These are phyloP conservation scores for Dendrostoma leiphaemia DNA, from an alignment of 2,329 filamentous ascomycete species.

Conservation along the genomic window DNA sequence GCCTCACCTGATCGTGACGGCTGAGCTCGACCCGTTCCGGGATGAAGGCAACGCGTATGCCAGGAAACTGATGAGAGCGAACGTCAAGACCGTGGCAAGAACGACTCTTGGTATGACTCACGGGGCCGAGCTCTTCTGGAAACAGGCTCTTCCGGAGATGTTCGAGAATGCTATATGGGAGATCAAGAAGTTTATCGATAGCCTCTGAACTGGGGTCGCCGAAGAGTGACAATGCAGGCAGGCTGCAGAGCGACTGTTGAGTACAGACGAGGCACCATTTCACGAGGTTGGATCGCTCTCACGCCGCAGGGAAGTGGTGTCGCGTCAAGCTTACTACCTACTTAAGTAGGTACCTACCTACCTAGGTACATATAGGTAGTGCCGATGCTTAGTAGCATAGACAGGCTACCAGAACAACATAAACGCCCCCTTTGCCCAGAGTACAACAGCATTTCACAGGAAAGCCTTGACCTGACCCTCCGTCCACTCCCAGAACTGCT, in stretches of 20 bases:
- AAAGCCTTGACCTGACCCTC: slow-evolving; percentile 5
- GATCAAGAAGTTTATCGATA: background rate
- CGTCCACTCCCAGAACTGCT: slow-evolving; percentile 11
- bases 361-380: no score
- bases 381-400: no score
- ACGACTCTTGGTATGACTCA: background rate
- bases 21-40: slow-evolving; percentile 36
- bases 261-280: no score
- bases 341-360: no score
- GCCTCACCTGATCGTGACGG: slow-evolving; percentile 36
- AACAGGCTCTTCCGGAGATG: slow-evolving; percentile 37
- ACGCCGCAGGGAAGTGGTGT: no score
- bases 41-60: slow-evolving; percentile 34
- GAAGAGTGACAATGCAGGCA: no score
- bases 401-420: no score
- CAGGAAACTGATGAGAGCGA: slow-evolving; percentile 28
- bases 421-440: no score
- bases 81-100: slow-evolving; percentile 22
- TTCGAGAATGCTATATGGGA: slow-evolving; percentile 26
- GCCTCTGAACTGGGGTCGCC: background rate
- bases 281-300: no score
- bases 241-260: no score
- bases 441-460: no score
- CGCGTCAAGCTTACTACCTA: no score
- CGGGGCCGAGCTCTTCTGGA: slow-evolving; percentile 37